Conservation (phyloP, 306 rosid genomes). For the Cucumis cinereus region DNA sequence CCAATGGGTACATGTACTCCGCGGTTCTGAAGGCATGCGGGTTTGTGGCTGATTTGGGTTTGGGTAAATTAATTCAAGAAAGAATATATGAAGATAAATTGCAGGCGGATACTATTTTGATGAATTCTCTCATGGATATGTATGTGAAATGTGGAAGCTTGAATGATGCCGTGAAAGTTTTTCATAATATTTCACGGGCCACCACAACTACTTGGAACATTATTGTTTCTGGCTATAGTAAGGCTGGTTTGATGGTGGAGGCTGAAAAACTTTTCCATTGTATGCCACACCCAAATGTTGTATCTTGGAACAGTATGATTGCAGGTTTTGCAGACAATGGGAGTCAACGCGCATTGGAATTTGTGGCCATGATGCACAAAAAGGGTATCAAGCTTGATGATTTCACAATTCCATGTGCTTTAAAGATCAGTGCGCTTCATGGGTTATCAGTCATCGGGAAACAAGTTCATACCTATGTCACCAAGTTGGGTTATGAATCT, state of each 20-base stretch:
- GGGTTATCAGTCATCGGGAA: constrained; percentile 35
- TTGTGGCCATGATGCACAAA: constrained; percentile 44
- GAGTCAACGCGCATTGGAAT: constrained; percentile 32
- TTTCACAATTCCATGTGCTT: constrained; percentile 65
- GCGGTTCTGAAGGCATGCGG: constrained; percentile 77
- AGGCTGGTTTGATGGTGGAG: constrained; percentile 44
- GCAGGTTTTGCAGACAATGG: constrained; percentile 50
- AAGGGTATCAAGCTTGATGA: constrained; percentile 46
- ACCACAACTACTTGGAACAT: constrained; percentile 55
- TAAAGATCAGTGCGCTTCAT: constrained; percentile 38
- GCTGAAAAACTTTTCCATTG: constrained; percentile 43
- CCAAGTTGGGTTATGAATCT: constrained; percentile 52
- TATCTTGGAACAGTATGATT: constrained; percentile 73
- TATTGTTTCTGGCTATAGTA: constrained; percentile 44
- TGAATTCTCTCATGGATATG: constrained; percentile 88
- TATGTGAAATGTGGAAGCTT: constrained; percentile 68
- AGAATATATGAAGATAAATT: constrained; percentile 23
- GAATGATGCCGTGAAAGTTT: constrained; percentile 48
- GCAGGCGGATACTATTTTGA: constrained; percentile 54
- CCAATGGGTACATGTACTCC: constrained; percentile 65
- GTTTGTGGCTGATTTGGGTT: constrained; percentile 29
- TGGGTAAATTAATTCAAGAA: constrained; percentile 44
- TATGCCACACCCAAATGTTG: constrained; percentile 50
- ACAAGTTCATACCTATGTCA: constrained; percentile 47
- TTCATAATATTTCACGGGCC: constrained; percentile 24